These are phyloP conservation scores for Backusella psychrophila DNA, from an alignment of 192 early-diverging fungal genomes.

Conservation along the genomic window DNA sequence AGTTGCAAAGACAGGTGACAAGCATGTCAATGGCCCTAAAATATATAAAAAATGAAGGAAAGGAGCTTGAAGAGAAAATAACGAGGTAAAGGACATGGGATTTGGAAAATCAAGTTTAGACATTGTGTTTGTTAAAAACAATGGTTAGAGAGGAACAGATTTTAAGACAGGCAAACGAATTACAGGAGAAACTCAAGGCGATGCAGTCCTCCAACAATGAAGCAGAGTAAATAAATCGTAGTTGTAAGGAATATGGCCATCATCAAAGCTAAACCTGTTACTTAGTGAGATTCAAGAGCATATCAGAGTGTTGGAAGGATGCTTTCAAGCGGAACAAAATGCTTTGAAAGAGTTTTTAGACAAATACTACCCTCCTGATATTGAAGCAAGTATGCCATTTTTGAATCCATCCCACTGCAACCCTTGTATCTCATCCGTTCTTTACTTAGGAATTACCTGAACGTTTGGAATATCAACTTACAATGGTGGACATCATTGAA, in stretches of 20 bases:
- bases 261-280: neutral
- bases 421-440: neutral
- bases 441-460: neutral
- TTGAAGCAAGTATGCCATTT: conserved; percentile 11
- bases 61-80: neutral
- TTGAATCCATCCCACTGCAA: neutral
- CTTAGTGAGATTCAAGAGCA: neutral
- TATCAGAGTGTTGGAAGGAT: neutral
- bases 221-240: neutral
- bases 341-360: conserved; percentile 30
- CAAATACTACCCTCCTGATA: conserved; percentile 28
- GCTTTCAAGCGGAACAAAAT: neutral
- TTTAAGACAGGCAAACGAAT: neutral
- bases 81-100: neutral
- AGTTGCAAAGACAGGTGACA: neutral
- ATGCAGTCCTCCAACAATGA: neutral
- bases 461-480: neutral
- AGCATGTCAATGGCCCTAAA: neutral
- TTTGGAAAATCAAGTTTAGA: neutral
- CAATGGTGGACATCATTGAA: conserved; percentile 12
- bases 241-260: neutral
- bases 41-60: neutral
- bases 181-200: neutral
- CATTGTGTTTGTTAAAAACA: neutral
- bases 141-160: neutral